phyloP scores from a whole-genome alignment of 495 filamentous ascomycete species.

The Xylaria grammica region DNA sequence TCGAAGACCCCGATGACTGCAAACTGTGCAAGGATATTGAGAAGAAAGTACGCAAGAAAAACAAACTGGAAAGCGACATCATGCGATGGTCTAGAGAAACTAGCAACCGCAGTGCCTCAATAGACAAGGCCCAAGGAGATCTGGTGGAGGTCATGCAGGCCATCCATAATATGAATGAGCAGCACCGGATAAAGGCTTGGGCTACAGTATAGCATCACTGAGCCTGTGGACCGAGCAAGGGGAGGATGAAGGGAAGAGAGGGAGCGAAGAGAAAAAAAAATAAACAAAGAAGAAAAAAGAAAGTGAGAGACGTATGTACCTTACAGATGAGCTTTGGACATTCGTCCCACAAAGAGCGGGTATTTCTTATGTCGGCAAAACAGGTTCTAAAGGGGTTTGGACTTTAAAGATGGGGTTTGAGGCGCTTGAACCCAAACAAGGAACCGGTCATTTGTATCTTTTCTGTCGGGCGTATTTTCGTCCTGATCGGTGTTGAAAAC shows the following conservation, averaged over 20 bases:
- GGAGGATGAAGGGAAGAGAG: background rate
- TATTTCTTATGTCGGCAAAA: slow-evolving; percentile 22
- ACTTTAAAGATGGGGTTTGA: slow-evolving; percentile 14
- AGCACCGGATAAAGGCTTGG: slow-evolving; percentile 51
- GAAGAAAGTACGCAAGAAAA: slow-evolving; percentile 79
- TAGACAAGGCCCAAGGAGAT: slow-evolving; percentile 73
- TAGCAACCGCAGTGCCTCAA: slow-evolving; percentile 77
- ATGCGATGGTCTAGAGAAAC: slow-evolving; percentile 78
- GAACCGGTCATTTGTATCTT: slow-evolving; percentile 17
- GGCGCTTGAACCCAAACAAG: slow-evolving; percentile 15
- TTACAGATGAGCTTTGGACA: slow-evolving; percentile 18
- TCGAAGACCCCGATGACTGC: slow-evolving; percentile 66
- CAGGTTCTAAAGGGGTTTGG: slow-evolving; percentile 5
- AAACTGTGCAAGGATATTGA: slow-evolving; percentile 90
- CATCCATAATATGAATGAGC: slow-evolving; percentile 59
- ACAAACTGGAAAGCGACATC: slow-evolving; percentile 77
- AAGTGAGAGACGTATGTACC: background rate
- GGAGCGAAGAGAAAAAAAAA: background rate
- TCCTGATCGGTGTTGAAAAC: slow-evolving; percentile 2
- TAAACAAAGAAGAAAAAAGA: background rate
- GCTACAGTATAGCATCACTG: slow-evolving; percentile 32
- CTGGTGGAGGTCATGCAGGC: slow-evolving; percentile 67
- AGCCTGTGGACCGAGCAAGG: slow-evolving; percentile 19
- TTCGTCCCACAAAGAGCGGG: slow-evolving; percentile 21
- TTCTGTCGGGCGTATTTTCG: background rate